phyloP scores from a whole-genome alignment of 345 rosid species.

The Populus davidiana region DNA sequence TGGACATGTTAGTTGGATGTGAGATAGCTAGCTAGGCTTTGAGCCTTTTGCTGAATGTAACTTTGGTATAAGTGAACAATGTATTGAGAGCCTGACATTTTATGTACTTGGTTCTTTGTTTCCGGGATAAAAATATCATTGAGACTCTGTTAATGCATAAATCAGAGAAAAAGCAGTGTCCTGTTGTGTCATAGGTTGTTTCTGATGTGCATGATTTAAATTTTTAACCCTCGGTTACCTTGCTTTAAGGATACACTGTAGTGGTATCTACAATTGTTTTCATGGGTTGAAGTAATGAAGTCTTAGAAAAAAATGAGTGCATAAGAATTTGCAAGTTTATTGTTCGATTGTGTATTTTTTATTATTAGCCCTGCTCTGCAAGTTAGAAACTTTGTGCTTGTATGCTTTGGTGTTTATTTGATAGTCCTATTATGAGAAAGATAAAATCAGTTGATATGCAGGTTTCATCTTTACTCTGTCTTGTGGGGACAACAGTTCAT shows the following conservation, averaged over 20 bases:
- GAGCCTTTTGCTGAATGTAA: neutral
- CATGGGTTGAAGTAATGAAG: neutral
- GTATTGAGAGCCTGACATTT: neutral
- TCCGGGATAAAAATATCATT: neutral
- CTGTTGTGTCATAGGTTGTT: neutral
- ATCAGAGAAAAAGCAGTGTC: neutral
- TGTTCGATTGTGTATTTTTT: neutral
- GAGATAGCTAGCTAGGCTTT: neutral
- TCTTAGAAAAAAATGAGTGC: neutral
- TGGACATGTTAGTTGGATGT: neutral
- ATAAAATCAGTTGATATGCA: constrained; percentile 11
- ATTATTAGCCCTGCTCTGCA: neutral
- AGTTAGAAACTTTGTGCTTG: neutral
- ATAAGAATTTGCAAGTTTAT: neutral
- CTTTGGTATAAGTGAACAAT: neutral
- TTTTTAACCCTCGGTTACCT: neutral
- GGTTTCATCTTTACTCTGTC: neutral
- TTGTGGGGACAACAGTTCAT: neutral
- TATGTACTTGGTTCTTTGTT: neutral
- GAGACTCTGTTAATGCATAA: neutral
- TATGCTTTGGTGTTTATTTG: neutral
- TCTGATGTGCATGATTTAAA: neutral
- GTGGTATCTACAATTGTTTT: neutral
- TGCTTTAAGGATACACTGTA: neutral
- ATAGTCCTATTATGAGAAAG: neutral